Evolutionary conservation across 768 basidiomycete genomes (phyloP), one percentile per base, ranked within the genome.

Genomic region (Rhodosporidiobolus sp.): DNA sequence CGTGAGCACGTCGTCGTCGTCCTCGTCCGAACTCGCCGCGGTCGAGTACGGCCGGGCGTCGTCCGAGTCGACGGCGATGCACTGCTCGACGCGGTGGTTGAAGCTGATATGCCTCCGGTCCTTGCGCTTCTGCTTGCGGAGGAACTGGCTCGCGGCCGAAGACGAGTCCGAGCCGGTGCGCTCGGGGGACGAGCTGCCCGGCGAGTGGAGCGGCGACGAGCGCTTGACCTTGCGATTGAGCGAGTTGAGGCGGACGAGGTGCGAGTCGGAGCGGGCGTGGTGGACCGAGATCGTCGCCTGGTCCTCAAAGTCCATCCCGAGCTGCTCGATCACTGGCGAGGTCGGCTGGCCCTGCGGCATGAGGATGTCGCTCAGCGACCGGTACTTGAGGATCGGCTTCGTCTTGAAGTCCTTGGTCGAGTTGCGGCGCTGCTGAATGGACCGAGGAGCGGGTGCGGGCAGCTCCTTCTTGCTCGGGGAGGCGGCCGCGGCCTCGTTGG

Each of bases 61-160:
- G 6, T 81, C 80, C 43, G 82, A 80, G 73, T 84, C 83, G 57
- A 84, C 76, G 10, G 83, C 82, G 74, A 99, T 95, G 79, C 88
- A 93, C 80, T 97, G 95, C 80, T 96, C 91, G 50, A 99, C 95
- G 79, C 94, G 96, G 1, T 94, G 95, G 81, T 97, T 98, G 86
- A 98, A 98, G 77, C 86, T 89, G 83, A 98, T 97, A 80, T 96
- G 95, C 74, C 89, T 89, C 11, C 74, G 68, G 16, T 72, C 65
- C 28, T 57, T 57, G 55, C 71, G 67, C 70, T 67, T 69, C 28
- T 68, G 45, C 17, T 43, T 56, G 62, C 56, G 61, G 24, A 56
- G 60, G 68, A 52, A 54, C 30, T 63, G 38, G 38, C 24, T 38
- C 32, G 55, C 32, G 9, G 67, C 50, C 38, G 63, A 65, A 3